phyloP scores from a whole-genome alignment of 2,329 filamentous ascomycete species.

The Botrytis paeoniae region DNA sequence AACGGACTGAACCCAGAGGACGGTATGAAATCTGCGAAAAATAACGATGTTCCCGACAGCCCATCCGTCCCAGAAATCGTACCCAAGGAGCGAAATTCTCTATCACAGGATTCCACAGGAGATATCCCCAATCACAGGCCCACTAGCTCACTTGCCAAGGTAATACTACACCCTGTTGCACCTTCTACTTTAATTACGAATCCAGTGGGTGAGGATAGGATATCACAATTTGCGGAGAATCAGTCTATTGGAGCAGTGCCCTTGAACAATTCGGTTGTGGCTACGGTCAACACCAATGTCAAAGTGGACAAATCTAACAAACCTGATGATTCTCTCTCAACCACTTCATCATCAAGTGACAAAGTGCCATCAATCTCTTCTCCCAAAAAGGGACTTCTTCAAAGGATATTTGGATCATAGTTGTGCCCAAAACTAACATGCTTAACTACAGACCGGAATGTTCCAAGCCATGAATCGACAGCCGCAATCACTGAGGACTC shows the following conservation, averaged over 20 bases:
- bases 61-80: neutral
- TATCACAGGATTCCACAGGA: neutral
- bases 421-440: slow-evolving; percentile 16
- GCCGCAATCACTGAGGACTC: slow-evolving; percentile 13
- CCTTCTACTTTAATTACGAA: neutral
- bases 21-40: neutral
- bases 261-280: neutral
- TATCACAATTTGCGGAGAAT: neutral
- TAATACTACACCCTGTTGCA: neutral
- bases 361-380: neutral
- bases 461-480: slow-evolving; percentile 14
- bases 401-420: neutral
- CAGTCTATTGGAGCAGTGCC: neutral
- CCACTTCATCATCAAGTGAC: slow-evolving; percentile 16
- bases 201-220: neutral
- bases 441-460: slow-evolving; percentile 10
- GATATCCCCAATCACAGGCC: neutral
- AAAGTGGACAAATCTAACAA: slow-evolving; percentile 8
- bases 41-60: neutral
- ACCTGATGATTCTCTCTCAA: neutral
- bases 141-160: neutral
- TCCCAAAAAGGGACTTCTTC: neutral
- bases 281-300: neutral
- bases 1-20: neutral
- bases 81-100: neutral